A percentile compares a stretch with the other conserved stretches of the same genome.
Conservation (phyloP, 2,329 filamentous ascomycete genomes). For the Aspergillus hortae region DNA sequence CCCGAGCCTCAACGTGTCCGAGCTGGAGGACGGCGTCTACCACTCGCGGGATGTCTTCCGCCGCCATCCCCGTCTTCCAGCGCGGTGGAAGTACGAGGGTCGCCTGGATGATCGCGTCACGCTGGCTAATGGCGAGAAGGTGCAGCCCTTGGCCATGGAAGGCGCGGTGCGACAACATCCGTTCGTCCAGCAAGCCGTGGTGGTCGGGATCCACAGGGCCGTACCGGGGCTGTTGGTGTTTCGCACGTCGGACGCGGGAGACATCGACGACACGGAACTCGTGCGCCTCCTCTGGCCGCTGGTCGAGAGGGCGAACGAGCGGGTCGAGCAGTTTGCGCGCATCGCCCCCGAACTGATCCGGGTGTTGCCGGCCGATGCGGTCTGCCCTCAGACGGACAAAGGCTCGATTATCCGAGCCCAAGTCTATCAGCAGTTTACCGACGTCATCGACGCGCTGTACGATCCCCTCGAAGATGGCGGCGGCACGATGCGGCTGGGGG, state of each 20-base stretch:
- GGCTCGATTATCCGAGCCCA: too few relatives aligned
- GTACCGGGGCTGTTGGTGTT: slow-evolving; percentile 18
- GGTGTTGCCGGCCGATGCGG: too few relatives aligned
- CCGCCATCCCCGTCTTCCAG: slow-evolving; percentile 8
- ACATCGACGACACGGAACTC: background rate
- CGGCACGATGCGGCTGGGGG: too few relatives aligned
- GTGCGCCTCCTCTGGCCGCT: slow-evolving; percentile 11
- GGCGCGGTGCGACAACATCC: background rate
- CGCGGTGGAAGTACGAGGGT: slow-evolving; percentile 14
- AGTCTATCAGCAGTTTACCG: too few relatives aligned
- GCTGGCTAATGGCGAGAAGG: slow-evolving; percentile 14
- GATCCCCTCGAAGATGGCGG: too few relatives aligned
- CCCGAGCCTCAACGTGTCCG: slow-evolving; percentile 20
- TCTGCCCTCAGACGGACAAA: too few relatives aligned
- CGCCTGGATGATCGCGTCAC: slow-evolving; percentile 20
- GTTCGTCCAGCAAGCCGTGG: background rate
- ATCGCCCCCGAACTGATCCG: too few relatives aligned
- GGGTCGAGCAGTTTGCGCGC: too few relatives aligned
- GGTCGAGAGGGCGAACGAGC: too few relatives aligned
- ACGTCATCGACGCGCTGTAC: too few relatives aligned
- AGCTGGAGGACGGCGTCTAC: background rate
- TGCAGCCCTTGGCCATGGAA: slow-evolving; percentile 1
- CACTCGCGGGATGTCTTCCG: slow-evolving; percentile 1
- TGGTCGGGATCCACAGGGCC: background rate
- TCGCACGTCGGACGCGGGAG: background rate